Evolutionary conservation across 129 eudicot genomes (phyloP).

Genomic region (Centella asiatica): DNA sequence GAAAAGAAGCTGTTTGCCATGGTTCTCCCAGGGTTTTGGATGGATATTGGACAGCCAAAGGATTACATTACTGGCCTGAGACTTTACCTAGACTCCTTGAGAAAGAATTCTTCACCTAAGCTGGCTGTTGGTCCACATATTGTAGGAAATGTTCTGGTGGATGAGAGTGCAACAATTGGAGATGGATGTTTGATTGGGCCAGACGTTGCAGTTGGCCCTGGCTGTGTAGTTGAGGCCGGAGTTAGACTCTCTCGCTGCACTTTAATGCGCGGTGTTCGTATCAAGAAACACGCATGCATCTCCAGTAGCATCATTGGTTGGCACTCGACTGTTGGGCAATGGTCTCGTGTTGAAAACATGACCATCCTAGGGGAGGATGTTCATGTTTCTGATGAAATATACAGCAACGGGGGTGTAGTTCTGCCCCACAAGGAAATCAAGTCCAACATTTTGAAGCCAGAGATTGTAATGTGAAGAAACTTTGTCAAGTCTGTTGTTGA

Average conservation of each 20-base stretch:
- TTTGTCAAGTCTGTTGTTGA: constrained; percentile 12
- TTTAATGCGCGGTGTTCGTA: constrained; percentile 82
- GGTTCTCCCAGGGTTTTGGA: constrained; percentile 96
- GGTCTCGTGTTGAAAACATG: constrained; percentile 98
- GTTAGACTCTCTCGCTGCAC: constrained; percentile 95
- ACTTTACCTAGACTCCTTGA: constrained; percentile 72
- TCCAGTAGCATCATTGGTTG: constrained; percentile 86
- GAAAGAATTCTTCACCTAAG: constrained; percentile 32
- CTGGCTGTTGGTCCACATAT: constrained; percentile 57
- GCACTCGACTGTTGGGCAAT: constrained; percentile 93
- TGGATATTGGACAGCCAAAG: constrained; percentile 92
- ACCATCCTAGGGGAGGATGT: constrained; percentile 96
- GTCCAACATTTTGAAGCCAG: constrained; percentile 92
- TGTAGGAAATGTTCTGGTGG: constrained; percentile 76
- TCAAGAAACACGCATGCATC: constrained; percentile 84
- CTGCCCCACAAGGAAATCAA: constrained; percentile 95
- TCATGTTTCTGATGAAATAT: constrained; percentile 85
- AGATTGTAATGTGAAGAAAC: constrained; percentile 78
- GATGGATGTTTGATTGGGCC: constrained; percentile 98
- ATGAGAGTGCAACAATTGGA: constrained; percentile 79
- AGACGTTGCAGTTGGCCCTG: constrained; percentile 92
- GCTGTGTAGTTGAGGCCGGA: constrained; percentile 86
- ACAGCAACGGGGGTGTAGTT: constrained; percentile 94
- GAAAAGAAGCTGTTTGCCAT: constrained; percentile 67
- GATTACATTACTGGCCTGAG: constrained; percentile 82